Conservation (phyloP, 345 rosid genomes). For the Acer negundo region DNA sequence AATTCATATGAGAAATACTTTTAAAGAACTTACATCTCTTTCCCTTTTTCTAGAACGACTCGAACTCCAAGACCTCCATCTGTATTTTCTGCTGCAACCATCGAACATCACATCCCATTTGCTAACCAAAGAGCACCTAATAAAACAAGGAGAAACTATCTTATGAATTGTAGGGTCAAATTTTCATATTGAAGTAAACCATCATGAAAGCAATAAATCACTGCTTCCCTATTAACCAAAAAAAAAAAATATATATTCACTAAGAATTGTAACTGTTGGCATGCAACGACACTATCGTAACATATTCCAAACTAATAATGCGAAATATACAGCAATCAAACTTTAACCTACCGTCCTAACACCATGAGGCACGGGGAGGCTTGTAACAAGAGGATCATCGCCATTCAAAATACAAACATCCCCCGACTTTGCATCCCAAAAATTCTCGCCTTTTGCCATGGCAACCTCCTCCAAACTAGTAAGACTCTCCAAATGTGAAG, state of each 20-base stretch:
- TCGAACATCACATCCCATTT: constrained; percentile 26
- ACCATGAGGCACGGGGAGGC: constrained; percentile 25
- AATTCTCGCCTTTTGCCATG: constrained; percentile 31
- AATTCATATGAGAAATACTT: not conserved
- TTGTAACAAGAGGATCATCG: constrained; percentile 35
- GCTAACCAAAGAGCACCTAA: constrained; percentile 32
- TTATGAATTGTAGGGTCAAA: not conserved
- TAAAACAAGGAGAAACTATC: not conserved
- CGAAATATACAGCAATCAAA: not conserved
- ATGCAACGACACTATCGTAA: not conserved
- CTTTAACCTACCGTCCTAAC: constrained; percentile 25
- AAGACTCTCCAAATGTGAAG: constrained; percentile 37
- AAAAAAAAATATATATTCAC: not conserved
- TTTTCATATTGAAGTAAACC: not conserved
- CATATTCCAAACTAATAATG: not conserved
- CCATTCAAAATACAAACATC: constrained; percentile 35
- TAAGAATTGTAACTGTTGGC: not conserved
- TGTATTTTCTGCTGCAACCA: constrained; percentile 33
- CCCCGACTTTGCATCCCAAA: constrained; percentile 18
- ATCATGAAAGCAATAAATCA: not conserved
- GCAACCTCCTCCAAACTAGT: constrained; percentile 33
- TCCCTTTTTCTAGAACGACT: constrained; percentile 22
- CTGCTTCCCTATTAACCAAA: not conserved
- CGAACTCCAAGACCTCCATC: constrained; percentile 29
- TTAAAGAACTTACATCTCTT: constrained; percentile 18